Evolutionary conservation across 306 rosid genomes (phyloP), one percentile per base, ranked within the genome.

Genomic region (Senna tora): DNA sequence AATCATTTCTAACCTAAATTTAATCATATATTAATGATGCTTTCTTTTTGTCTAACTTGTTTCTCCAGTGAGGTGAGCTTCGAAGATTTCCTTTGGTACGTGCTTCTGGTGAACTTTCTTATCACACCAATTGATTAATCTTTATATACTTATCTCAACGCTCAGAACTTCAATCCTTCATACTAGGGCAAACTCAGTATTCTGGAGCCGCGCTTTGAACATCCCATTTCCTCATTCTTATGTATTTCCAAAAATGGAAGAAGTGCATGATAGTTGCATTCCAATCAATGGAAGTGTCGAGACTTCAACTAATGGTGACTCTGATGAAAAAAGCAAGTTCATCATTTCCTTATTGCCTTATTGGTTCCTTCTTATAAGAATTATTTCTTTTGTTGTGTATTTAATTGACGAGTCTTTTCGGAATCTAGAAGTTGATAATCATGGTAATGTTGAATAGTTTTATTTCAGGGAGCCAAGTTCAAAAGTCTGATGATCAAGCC

Each of bases 1-100:
- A 62, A 49, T 43, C 28, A 50, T 72, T 39, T 67, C 57, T 66
- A 46, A 68, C 62, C 56, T 58, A 42, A 69, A 34, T 58, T 58
- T 50, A 55, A 45, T 60, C 43, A 4, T 43, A 13, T n/a, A n/a
- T 53, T 83, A 42, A 80, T 22, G 6, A 8, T 77, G 45, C 28
- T 72, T 76, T 25, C 38, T 59, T 72, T 72, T 69, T 79, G 28
- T 56, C 75, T 82, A 65, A 14, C 47, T 46, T 77, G 33, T 63
- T 80, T 82, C 70, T 65, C 49, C 92, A 94, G 99, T 72, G 96
- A 91, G 83, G 91, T 76, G 82, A 75, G 87, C 91, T 91, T 86
- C 83, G 99, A 86, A 86, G 99, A 91, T 87, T 86, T 94, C 83
- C 93, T 94, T 50, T 94, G 99, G 99, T 91, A 82, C 25, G 89